Percentiles rank a stretch among this genome's conserved stretches.
Evolutionary conservation across 768 basidiomycete genomes (phyloP).

Genomic region (Boletus bicolor): DNA sequence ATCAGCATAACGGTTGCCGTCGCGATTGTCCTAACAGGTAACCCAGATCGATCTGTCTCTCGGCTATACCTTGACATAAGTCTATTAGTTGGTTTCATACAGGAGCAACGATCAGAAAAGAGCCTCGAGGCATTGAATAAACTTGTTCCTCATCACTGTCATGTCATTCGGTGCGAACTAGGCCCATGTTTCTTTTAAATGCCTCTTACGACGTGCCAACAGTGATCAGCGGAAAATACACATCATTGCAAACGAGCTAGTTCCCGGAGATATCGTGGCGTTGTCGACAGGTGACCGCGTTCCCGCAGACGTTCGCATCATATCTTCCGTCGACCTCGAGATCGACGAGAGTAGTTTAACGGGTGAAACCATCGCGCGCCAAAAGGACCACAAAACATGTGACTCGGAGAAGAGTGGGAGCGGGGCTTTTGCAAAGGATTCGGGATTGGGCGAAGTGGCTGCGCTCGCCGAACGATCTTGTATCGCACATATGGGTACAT

Average conservation of each 20-base stretch:
- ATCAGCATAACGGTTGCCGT: constrained; percentile 91
- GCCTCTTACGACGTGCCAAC: background rate
- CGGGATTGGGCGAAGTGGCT: constrained; percentile 39
- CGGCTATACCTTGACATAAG: background rate
- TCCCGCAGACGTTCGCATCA: constrained; percentile 87
- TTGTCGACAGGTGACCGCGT: constrained; percentile 91
- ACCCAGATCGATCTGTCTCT: constrained; percentile 18
- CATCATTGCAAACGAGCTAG: constrained; percentile 93
- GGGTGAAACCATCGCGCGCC: constrained; percentile 82
- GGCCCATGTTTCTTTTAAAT: background rate
- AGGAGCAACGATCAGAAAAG: constrained; percentile 92
- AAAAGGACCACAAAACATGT: constrained; percentile 62
- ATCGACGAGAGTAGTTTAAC: constrained; percentile 95
- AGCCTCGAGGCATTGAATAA: constrained; percentile 94
- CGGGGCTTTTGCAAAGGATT: constrained; percentile 17
- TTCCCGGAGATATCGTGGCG: constrained; percentile 89
- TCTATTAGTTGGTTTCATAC: constrained; percentile 80
- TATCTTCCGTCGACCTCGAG: constrained; percentile 81
- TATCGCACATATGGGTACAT: constrained; percentile 93
- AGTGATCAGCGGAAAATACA: constrained; percentile 60
- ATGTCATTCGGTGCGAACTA: constrained; percentile 61
- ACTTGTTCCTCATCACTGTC: constrained; percentile 95
- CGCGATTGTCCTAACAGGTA: constrained; percentile 89
- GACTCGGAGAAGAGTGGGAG: constrained; percentile 34
- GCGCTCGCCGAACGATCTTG: constrained; percentile 83